Base-by-base conservation (phyloP, 306 rosid species). In the Carpinus fangiana region DNA sequence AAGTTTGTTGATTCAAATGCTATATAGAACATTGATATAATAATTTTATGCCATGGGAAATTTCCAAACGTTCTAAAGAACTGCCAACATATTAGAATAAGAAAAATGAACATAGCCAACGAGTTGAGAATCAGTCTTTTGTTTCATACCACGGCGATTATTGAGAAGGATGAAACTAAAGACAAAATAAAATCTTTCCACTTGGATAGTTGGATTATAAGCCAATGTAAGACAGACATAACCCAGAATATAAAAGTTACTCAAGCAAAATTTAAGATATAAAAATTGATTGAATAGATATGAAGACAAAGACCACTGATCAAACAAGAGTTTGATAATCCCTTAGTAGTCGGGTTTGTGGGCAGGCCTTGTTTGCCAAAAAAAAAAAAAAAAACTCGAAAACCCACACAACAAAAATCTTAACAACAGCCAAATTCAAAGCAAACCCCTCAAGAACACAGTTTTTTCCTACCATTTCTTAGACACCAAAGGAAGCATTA, bases 41-140 rank as follows among this genome's bases (percentile, higher is more conserved):
- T 26, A 50, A 38, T 36, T 65, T 76, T 6, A 65, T 76, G 7
- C 57, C 9, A 13, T 8, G 11, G 18, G 23, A 21, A 34, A 18
- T 62, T 65, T 23, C 26, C 55, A 48, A 76, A 51, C 4, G 57
- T 26, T 13, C 70, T 36, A 54, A 43, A 20, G 12, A 36, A 47
- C 26, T 26, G 9, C 51, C 20, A 67, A 67, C 7, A 67, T 67
- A 18, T 9, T 14, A 5, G 61, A 26, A 55, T 4, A 20, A 55
- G 46, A 26, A 73, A 3, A 46, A 36, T 16, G 70, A 73, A 23
- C 5, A 79, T 73, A 50, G 51, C 78, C 45, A 21, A 82, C 12
- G 67, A 23, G 68, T 57, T 53, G 70, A 48, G 52, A 70, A 80
- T 20, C 69, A 74, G 73, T 67, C 74, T 55, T 57, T 77, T 83